Base-by-base conservation (phyloP, 345 rosid species). In the Durio zibethinus region DNA sequence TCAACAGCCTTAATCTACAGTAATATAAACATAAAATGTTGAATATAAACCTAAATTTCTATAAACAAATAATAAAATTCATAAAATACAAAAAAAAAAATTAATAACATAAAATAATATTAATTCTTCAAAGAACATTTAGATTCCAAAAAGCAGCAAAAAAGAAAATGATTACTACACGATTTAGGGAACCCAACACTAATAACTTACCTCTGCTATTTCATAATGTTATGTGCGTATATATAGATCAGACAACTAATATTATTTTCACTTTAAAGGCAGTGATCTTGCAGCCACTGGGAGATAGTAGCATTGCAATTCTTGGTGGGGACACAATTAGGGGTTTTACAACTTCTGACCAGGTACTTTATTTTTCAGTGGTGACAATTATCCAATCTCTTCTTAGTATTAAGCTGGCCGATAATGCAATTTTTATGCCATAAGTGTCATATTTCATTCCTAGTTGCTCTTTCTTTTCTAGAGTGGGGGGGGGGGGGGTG, bases 251-350 rank as follows among this genome's bases (percentile, higher is more conserved):
- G 50, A n/a, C 43, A 35, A 43, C 23, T 60, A 23, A 36, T 10
- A 7, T 76, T 11, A 50, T 31, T 45, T 76, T 78, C 48, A 60
- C 75, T 83, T 74, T 70, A 12, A 10, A 95, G 98, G 98, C 97
- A 66, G 98, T 93, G 82, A 90, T 92, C 83, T 83, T 95, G 87
- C 99, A 93, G 86, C 97, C 98, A 54, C 88, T 93, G 73, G 99
- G 97, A 50, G 96, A 90, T 74, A 87, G 80, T 78, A 97, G 99
- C 77, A 68, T 92, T 60, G 87, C 83, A 9, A 38, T 93, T 53
- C 89, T 95, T 79, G 98, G 99, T 3, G 98, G 98, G 76, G 89
- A 95, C 86, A 93, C 91, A 4, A 85, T 93, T 78, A 92, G 97
- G 86, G 99, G 97, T 57, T 95, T 92, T 84, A 88, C 99, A 14